Base-by-base conservation (phyloP, 352 stramenopile genomes). In the Phytophthora multivora region DNA sequence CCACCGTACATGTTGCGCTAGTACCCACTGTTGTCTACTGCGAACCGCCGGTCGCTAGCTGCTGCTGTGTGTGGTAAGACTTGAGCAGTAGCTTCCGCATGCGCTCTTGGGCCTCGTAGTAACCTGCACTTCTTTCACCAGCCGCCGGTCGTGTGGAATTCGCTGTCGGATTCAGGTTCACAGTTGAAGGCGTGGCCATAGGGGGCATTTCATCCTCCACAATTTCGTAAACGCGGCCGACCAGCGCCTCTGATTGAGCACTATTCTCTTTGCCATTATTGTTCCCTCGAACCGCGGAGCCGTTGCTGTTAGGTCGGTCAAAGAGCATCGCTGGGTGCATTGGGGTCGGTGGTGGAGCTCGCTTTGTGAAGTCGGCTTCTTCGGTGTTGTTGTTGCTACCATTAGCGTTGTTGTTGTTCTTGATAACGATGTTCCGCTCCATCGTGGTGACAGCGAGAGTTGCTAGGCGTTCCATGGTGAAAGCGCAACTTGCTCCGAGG, bases 11-110 rank as follows among this genome's bases (percentile, higher is more conserved):
- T 31, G 55, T 51, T 45, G 42, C 49, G 38, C 46, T 55, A 41
- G 30, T 46, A 7, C 11, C n/a, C 4, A 62, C 39, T 19, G 40
- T n/a, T 21, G 13, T 18, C 36, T 71, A 68, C 45, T 59, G 58
- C 30, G 67, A 75, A 18, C 58, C 55, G 15, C 77, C 73, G 0
- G 79, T 77, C 10, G 79, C 84, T 56, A 93, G 80, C 56, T 90
- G 80, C 67, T 90, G 81, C 57, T 90, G 83, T 42, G 84, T 93
- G 65, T 89, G 73, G 62, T 90, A 90, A 38, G 81, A 90, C 75
- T 93, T 89, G 55, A 90, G 69, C 36, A 93, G 62, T 25, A 93
- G 69, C 43, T 89, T 88, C 13, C 79, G 77, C 80, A 93, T 93
- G 10, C 80, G 80, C 43, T 90, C 78, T 63, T 91, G 80, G 6